phyloP scores from a whole-genome alignment of 371 early-diverging fungal genomes.

The Funneliformis caledonium region DNA sequence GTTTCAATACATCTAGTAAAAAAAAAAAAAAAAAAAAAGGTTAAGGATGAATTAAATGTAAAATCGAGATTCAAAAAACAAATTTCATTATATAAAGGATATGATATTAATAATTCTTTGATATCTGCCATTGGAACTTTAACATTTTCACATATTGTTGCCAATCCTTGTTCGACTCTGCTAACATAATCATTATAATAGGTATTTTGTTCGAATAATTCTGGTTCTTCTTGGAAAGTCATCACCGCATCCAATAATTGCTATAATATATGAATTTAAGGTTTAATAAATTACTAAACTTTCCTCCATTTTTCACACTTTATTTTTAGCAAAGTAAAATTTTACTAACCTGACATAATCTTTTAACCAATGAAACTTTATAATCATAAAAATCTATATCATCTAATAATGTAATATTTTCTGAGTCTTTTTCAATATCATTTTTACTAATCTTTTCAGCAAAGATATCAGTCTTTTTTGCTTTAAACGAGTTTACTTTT shows the following conservation, averaged over 20 bases:
- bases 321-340: neutral
- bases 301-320: too few species aligned
- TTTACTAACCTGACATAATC: constrained; percentile 28
- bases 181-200: constrained; percentile 28
- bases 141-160: constrained; percentile 13
- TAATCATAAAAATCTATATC: constrained; percentile 36
- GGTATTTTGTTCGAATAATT: constrained; percentile 20
- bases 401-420: constrained; percentile 27
- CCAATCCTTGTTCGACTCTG: constrained; percentile 21
- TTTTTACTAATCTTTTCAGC: neutral
- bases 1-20: constrained; percentile 37
- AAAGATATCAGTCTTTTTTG: constrained; percentile 16
- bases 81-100: constrained; percentile 23
- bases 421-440: neutral
- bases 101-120: constrained; percentile 29
- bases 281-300: neutral
- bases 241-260: constrained; percentile 34
- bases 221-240: neutral
- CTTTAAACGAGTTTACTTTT: neutral
- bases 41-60: neutral
- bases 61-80: neutral
- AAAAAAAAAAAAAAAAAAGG: neutral
- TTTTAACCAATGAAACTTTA: constrained; percentile 32
- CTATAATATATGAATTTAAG: neutral
- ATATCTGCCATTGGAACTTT: constrained; percentile 29